A percentile compares a stretch with the other conserved stretches of the same genome.
phyloP scores from a whole-genome alignment of 345 rosid species.

The Acer yangbiense region DNA sequence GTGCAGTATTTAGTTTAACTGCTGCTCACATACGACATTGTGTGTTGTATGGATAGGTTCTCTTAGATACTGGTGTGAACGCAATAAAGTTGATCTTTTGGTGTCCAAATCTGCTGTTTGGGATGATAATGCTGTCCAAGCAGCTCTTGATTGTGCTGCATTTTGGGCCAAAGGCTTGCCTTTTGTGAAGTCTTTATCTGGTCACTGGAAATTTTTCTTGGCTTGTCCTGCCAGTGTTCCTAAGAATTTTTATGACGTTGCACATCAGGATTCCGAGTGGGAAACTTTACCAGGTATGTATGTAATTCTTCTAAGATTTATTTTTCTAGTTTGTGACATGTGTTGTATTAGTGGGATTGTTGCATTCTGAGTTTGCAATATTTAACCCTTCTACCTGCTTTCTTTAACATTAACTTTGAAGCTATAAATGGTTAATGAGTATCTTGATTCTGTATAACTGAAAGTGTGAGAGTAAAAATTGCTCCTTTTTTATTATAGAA shows the following conservation, averaged over 20 bases:
- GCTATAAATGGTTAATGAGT: too few species aligned
- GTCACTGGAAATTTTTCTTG: slow-evolving; percentile 87
- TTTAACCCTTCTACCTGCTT: too few species aligned
- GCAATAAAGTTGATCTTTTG: slow-evolving; percentile 70
- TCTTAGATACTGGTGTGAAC: slow-evolving; percentile 78
- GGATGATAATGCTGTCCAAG: slow-evolving; percentile 83
- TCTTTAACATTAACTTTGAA: too few species aligned
- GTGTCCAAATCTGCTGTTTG: slow-evolving; percentile 75
- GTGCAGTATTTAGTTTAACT: not conserved
- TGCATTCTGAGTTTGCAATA: too few species aligned
- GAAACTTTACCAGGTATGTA: slow-evolving; percentile 67
- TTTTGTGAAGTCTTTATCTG: slow-evolving; percentile 79
- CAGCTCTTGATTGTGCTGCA: slow-evolving; percentile 72
- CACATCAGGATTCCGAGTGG: slow-evolving; percentile 80
- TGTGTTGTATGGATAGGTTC: slow-evolving; percentile 50
- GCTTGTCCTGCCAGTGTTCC: slow-evolving; percentile 71
- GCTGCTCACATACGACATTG: not conserved
- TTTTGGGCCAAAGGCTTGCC: slow-evolving; percentile 86
- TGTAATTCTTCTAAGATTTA: not conserved
- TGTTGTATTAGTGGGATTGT: not conserved
- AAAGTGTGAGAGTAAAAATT: too few species aligned
- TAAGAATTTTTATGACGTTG: slow-evolving; percentile 46
- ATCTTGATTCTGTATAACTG: too few species aligned
- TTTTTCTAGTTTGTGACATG: not conserved
- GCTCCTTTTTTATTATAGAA: too few species aligned